Percentiles rank a stretch among this genome's conserved stretches.
phyloP scores from a whole-genome alignment of 306 rosid species.

The Trifolium subterraneum region DNA sequence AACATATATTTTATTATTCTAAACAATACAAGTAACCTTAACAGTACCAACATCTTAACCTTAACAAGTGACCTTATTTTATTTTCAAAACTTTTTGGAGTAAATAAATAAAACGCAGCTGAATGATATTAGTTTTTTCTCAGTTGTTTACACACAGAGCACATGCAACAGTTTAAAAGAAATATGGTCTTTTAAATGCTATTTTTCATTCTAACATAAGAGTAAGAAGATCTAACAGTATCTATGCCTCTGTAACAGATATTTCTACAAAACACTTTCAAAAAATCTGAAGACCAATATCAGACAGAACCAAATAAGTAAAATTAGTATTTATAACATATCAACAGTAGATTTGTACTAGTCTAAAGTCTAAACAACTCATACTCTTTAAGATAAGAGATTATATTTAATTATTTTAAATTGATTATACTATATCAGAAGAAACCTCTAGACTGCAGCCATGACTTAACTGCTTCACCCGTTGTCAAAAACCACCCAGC shows the following conservation, averaged over 20 bases:
- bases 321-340: background rate
- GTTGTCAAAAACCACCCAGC: slow-evolving; percentile 57
- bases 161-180: no score
- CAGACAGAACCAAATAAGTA: background rate
- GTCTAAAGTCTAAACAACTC: background rate
- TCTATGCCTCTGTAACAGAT: no score
- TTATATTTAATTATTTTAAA: background rate
- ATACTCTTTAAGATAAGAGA: background rate
- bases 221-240: no score
- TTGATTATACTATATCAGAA: background rate
- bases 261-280: background rate
- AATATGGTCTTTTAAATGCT: no score
- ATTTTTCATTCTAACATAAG: no score
- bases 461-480: no score
- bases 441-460: background rate
- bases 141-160: no score
- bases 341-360: background rate
- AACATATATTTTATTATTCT: slow-evolving; percentile 25
- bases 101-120: background rate
- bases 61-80: no score
- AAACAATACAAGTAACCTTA: slow-evolving; percentile 33
- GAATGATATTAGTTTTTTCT: no score
- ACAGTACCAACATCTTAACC: background rate
- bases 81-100: background rate
- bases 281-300: background rate